Evolutionary conservation across 495 filamentous ascomycete species (phyloP).

Genomic region (Penicillium simplicissimum): DNA sequence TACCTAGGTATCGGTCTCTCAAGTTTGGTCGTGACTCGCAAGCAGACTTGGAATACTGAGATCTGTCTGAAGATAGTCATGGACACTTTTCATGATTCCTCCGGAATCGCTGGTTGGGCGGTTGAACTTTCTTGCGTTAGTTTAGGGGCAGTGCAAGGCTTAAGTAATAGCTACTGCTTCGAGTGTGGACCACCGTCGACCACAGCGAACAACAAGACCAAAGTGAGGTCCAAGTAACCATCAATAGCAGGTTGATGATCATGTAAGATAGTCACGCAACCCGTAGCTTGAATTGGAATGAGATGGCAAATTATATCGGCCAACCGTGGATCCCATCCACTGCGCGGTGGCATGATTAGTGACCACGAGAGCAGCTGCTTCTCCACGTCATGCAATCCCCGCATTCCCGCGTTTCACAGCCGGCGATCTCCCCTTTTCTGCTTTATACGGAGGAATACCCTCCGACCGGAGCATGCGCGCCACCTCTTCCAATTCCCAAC

Average conservation of each 20-base stretch:
- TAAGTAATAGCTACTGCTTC: not conserved
- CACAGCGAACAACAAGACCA: not conserved
- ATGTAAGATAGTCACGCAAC: not conserved
- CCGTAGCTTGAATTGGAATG: not conserved
- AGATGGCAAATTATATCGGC: not conserved
- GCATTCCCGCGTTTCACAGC: conserved; percentile 23
- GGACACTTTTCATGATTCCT: not conserved
- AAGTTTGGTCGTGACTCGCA: too few relatives aligned
- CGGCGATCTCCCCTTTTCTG: conserved; percentile 18
- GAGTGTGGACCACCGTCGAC: not conserved
- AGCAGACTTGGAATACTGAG: too few relatives aligned
- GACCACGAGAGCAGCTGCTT: not conserved
- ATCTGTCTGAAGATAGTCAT: too few relatives aligned
- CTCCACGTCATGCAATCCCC: conserved; percentile 33
- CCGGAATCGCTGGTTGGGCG: not conserved
- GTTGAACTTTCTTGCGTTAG: not conserved
- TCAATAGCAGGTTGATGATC: not conserved
- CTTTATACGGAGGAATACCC: conserved; percentile 9
- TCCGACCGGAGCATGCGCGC: conserved; percentile 18
- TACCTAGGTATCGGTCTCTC: too few relatives aligned
- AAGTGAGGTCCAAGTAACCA: not conserved
- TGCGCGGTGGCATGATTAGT: not conserved
- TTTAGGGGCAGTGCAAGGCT: not conserved
- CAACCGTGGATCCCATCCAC: not conserved
- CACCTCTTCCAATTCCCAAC: conserved; percentile 7